A percentile compares a stretch with the other conserved stretches of the same genome.
phyloP scores from a whole-genome alignment of 2,329 filamentous ascomycete genomes.

The Chaetomium sp. region DNA sequence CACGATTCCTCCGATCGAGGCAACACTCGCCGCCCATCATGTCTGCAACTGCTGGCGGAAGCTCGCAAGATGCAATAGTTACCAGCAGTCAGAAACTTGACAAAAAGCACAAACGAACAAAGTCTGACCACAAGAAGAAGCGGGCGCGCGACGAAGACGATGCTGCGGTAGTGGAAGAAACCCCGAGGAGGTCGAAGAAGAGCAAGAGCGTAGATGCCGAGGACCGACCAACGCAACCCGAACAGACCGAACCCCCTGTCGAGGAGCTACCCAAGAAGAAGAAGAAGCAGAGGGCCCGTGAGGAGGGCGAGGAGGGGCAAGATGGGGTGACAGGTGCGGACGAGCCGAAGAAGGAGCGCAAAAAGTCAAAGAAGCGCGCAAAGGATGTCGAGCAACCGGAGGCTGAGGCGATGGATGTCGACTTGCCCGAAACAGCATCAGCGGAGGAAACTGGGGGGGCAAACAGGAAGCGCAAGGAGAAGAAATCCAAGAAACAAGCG shows the following conservation, averaged over 20 bases:
- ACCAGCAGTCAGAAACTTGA: constrained; percentile 39
- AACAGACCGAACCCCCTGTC: not conserved
- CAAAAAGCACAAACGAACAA: constrained; percentile 41
- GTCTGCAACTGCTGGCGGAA: constrained; percentile 27
- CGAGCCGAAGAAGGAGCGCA: constrained; percentile 44
- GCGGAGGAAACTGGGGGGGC: constrained; percentile 19
- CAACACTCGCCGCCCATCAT: constrained; percentile 24
- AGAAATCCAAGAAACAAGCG: constrained; percentile 43
- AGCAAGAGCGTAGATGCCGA: constrained; percentile 40
- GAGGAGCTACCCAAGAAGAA: constrained; percentile 26
- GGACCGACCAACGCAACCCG: not conserved
- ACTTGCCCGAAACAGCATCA: constrained; percentile 15
- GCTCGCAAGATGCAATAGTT: constrained; percentile 17
- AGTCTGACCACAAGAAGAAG: constrained; percentile 45
- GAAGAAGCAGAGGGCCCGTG: constrained; percentile 29
- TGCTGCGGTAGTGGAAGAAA: constrained; percentile 43
- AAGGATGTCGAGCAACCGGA: constrained; percentile 18
- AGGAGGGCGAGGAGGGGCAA: constrained; percentile 19
- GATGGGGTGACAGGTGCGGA: constrained; percentile 29
- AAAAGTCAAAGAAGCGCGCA: constrained; percentile 42
- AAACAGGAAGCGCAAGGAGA: constrained; percentile 39
- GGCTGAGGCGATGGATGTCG: constrained; percentile 29
- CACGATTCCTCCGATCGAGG: constrained; percentile 11
- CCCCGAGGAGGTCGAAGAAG: constrained; percentile 51
- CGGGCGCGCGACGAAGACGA: constrained; percentile 49